A percentile compares a stretch with the other conserved stretches of the same genome.
phyloP scores from a whole-genome alignment of 257 asterid species.

The Solanum lignicaule region DNA sequence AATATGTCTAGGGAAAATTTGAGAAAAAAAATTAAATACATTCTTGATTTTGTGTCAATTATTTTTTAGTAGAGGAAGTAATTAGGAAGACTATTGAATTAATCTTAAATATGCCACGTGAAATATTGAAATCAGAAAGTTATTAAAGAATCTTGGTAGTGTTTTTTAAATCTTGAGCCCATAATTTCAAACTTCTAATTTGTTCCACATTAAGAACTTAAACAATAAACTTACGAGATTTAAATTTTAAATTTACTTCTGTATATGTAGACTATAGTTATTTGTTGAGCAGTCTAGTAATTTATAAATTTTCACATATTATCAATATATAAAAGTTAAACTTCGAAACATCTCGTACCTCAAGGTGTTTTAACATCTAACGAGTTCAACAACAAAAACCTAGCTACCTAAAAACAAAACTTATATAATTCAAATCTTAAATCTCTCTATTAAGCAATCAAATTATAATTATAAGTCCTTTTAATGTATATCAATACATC shows the following conservation, averaged over 20 bases:
- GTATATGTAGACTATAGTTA: fast-evolving
- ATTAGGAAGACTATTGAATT: background rate
- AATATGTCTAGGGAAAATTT: background rate
- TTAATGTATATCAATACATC: no score
- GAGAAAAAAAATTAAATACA: no score
- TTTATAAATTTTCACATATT: no score
- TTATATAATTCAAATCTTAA: background rate
- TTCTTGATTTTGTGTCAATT: background rate
- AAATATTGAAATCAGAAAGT: background rate
- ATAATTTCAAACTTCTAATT: background rate
- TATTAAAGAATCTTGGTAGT: background rate
- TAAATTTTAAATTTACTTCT: no score
- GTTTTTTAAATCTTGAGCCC: background rate
- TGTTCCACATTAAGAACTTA: background rate
- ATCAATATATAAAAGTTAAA: no score
- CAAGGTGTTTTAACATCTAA: background rate
- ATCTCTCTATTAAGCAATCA: background rate
- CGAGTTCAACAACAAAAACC: background rate
- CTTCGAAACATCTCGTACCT: no score
- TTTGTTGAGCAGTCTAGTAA: background rate
- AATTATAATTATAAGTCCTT: no score
- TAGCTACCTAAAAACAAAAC: background rate
- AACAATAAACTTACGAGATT: no score
- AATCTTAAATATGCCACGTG: fast-evolving
- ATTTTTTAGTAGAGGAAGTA: background rate